phyloP scores from a whole-genome alignment of 2,329 filamentous ascomycete genomes.

The Pseudogymnoascus sp. region DNA sequence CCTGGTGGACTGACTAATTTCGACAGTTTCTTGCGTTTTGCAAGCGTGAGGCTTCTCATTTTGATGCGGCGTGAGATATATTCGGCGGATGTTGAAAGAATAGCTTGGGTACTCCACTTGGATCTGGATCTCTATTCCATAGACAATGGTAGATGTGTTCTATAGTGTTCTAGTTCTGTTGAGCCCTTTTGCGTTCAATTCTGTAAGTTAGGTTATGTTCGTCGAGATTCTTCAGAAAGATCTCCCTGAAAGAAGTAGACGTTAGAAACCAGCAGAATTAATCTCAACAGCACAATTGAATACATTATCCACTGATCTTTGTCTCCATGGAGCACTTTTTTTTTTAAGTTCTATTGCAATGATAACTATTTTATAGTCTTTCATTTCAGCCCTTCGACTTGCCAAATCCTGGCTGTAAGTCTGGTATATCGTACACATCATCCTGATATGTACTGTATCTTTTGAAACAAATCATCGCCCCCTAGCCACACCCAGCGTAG shows the following conservation, averaged over 20 bases:
- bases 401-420: background rate
- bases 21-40: background rate
- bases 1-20: background rate
- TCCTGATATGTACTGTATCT: background rate
- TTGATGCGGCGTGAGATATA: background rate
- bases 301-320: background rate
- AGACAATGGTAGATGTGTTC: background rate
- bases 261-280: background rate
- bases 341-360: background rate
- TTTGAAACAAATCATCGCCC: background rate
- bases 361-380: background rate
- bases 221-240: background rate
- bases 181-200: background rate
- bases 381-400: background rate
- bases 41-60: background rate
- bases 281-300: background rate
- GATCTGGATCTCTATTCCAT: background rate
- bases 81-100: background rate
- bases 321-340: background rate
- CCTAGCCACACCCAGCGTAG: background rate
- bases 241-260: background rate
- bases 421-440: slow-evolving; percentile 6
- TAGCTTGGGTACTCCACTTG: background rate
- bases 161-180: background rate
- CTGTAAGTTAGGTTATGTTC: background rate